phyloP scores from a whole-genome alignment of 305 asterid species.

The Petunia hybrid region DNA sequence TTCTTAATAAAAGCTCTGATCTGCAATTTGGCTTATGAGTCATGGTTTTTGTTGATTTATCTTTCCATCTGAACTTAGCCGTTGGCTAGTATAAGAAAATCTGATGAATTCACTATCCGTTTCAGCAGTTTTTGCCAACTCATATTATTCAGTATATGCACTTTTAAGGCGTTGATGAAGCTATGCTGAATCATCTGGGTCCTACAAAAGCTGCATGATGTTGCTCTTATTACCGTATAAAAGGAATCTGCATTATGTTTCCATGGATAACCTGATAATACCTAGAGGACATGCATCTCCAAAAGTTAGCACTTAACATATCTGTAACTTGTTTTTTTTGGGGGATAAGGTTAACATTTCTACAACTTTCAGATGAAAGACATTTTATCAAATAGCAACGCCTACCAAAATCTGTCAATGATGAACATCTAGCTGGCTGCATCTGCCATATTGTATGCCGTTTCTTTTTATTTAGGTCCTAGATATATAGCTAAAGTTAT shows the following conservation, averaged over 20 bases:
- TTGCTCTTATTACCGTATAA: no score
- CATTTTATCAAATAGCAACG: not conserved
- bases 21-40: constrained; percentile 14
- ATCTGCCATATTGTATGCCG: constrained; percentile 7
- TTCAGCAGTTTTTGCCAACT: not conserved
- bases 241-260: not conserved
- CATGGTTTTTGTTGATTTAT: constrained; percentile 30
- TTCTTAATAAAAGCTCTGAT: constrained; percentile 27
- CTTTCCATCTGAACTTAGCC: constrained; percentile 19
- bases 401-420: not conserved
- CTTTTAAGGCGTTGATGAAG: not conserved
- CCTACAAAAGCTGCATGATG: no score
- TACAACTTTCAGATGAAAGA: not conserved
- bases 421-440: constrained; percentile 20
- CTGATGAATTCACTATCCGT: not conserved
- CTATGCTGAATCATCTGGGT: not conserved
- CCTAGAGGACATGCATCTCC: constrained; percentile 5
- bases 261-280: not conserved
- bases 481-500: not conserved
- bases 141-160: constrained; percentile 8
- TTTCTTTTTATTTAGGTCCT: not conserved
- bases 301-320: not conserved
- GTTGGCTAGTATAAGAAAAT: not conserved
- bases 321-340: no score
- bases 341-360: not conserved